These are phyloP conservation scores for Trifolium fragiferum DNA, from an alignment of 306 rosid genomes.

Conservation along the genomic window DNA sequence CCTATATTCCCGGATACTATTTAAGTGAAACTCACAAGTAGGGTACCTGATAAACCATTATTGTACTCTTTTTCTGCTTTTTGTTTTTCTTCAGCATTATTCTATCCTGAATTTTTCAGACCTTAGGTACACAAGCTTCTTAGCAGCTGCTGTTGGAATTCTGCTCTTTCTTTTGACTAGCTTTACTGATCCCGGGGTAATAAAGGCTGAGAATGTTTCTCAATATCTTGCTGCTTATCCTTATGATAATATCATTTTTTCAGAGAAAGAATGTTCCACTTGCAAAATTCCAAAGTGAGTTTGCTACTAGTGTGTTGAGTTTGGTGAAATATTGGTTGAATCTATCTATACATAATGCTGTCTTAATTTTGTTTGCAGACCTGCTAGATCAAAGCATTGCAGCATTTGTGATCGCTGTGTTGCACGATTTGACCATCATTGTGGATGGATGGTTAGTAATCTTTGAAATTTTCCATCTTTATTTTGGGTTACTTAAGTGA, in stretches of 20 bases:
- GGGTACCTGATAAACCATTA: conserved; percentile 1
- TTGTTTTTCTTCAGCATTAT: conserved; percentile 33
- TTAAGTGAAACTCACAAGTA: conserved; percentile 83
- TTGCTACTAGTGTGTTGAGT: neutral
- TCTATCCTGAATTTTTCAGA: conserved; percentile 45
- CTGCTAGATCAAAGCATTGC: conserved; percentile 99
- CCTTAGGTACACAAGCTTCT: conserved; percentile 77
- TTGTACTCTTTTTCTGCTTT: conserved; percentile 8
- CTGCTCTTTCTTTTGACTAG: conserved; percentile 90
- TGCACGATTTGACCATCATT: conserved; percentile 95
- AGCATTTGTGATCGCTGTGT: conserved; percentile 89
- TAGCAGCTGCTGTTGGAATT: conserved; percentile 75
- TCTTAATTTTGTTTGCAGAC: conserved; percentile 60
- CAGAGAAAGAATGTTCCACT: conserved; percentile 85
- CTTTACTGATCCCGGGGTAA: conserved; percentile 88
- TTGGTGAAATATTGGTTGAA: conserved; percentile 13
- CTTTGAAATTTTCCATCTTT: conserved; percentile 19
- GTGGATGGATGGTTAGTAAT: conserved; percentile 94
- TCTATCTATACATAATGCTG: conserved; percentile 2
- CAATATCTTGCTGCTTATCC: conserved; percentile 82
- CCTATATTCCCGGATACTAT: conserved; percentile 86
- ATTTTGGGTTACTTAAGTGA: conserved; percentile 5
- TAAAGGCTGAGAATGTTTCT: conserved; percentile 76
- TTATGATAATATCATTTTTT: conserved; percentile 76
- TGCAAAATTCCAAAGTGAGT: conserved; percentile 93